These are phyloP conservation scores for Melampsora abietis-canadensis DNA, from an alignment of 1,284 basidiomycete genomes.

Conservation along the genomic window DNA sequence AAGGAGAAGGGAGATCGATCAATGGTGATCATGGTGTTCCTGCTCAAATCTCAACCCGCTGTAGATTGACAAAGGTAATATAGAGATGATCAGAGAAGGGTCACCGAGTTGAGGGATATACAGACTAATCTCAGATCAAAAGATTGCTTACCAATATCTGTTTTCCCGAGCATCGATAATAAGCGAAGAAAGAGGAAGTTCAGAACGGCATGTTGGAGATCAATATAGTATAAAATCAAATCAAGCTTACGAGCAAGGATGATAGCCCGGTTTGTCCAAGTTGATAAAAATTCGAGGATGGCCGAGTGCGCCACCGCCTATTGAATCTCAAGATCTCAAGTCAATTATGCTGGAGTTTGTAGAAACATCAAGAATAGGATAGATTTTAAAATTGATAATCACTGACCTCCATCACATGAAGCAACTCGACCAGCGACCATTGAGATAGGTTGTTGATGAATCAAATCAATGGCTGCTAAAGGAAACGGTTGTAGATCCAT, in stretches of 20 bases:
- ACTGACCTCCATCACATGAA: slow-evolving; percentile 86
- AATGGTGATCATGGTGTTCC: slow-evolving; percentile 64
- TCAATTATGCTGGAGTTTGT: background rate
- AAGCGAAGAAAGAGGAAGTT: slow-evolving; percentile 3
- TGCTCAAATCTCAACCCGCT: slow-evolving; percentile 62
- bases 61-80: slow-evolving; percentile 62
- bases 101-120: slow-evolving; percentile 37
- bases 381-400: background rate
- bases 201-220: slow-evolving; percentile 48
- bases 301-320: slow-evolving; percentile 90
- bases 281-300: slow-evolving; percentile 97
- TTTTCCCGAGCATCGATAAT: background rate
- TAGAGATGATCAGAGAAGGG: background rate
- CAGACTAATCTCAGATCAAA: no score
- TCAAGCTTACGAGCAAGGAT: slow-evolving; percentile 53
- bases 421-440: slow-evolving; percentile 76
- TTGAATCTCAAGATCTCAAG: background rate
- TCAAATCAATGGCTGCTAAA: slow-evolving; percentile 84
- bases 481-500: slow-evolving; percentile 83
- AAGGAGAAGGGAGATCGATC: slow-evolving; percentile 46
- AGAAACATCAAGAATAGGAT: background rate
- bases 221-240: background rate
- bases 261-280: slow-evolving; percentile 59
- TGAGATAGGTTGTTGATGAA: slow-evolving; percentile 78
- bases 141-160: slow-evolving; percentile 40